Conservation (phyloP, 352 stramenopile genomes). For the Phytophthora citricola region DNA sequence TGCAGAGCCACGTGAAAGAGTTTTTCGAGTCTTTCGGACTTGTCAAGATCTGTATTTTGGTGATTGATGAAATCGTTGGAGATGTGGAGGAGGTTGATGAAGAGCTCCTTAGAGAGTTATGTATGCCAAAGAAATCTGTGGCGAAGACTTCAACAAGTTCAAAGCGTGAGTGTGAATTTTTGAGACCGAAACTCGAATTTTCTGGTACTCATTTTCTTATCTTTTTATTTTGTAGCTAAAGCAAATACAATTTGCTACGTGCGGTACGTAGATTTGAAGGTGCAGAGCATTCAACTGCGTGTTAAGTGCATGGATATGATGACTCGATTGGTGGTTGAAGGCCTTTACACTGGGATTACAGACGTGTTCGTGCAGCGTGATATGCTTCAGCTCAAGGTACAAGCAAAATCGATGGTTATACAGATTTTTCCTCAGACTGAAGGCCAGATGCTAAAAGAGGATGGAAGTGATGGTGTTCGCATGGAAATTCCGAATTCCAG, state of each 20-base stretch:
- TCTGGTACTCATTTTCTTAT: slow-evolving; percentile 1
- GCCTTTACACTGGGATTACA: slow-evolving; percentile 60
- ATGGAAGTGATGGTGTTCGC: slow-evolving; percentile 17
- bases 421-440: slow-evolving; percentile 19
- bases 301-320: slow-evolving; percentile 44
- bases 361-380: slow-evolving; percentile 66
- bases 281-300: slow-evolving; percentile 45
- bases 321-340: slow-evolving; percentile 45
- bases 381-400: slow-evolving; percentile 51
- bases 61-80: slow-evolving; percentile 52
- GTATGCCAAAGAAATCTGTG: slow-evolving; percentile 20
- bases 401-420: slow-evolving; percentile 18
- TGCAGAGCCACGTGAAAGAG: slow-evolving; percentile 58
- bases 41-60: slow-evolving; percentile 72
- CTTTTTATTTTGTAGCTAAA: slow-evolving; percentile 20
- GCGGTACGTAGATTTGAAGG: slow-evolving; percentile 66
- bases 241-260: slow-evolving; percentile 62
- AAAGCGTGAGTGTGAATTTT: slow-evolving; percentile 15
- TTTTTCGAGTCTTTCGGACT: slow-evolving; percentile 82
- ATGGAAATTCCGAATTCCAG: slow-evolving; percentile 31
- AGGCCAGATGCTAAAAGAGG: background rate
- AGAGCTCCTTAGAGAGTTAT: slow-evolving; percentile 32
- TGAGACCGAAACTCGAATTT: background rate
- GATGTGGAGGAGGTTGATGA: slow-evolving; percentile 51
- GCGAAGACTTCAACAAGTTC: slow-evolving; percentile 2